These are phyloP conservation scores for Acacia acuminata DNA, from an alignment of 306 rosid genomes.

Conservation along the genomic window DNA sequence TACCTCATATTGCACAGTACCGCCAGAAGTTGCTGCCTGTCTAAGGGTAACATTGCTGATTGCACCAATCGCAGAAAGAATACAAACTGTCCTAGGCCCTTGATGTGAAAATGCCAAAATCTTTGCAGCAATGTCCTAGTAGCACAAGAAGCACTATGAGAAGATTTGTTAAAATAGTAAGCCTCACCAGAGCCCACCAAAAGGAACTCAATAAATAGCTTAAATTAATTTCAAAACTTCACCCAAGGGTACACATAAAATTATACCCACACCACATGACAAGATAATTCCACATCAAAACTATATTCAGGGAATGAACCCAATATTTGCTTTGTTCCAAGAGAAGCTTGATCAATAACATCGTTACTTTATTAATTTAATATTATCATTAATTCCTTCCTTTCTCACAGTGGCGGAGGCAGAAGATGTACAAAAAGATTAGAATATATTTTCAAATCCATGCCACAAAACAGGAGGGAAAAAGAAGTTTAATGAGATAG, in stretches of 20 bases:
- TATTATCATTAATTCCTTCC: constrained; percentile 18
- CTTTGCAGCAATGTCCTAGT: constrained; percentile 79
- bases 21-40: constrained; percentile 67
- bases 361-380: not conserved
- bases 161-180: constrained; percentile 24
- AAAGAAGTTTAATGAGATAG: not conserved
- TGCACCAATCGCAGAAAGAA: constrained; percentile 90
- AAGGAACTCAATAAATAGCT: not conserved
- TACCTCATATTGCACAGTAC: constrained; percentile 76
- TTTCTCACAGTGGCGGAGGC: not conserved
- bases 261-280: not conserved
- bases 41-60: constrained; percentile 73
- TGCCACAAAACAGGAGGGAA: not conserved
- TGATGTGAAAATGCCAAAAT: constrained; percentile 69
- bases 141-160: constrained; percentile 31
- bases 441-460: not conserved
- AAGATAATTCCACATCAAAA: constrained; percentile 16
- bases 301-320: not conserved
- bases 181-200: not conserved
- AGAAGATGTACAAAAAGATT: not conserved
- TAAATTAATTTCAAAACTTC: not conserved
- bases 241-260: not conserved
- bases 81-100: constrained; percentile 89
- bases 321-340: not conserved
- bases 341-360: constrained; percentile 21